Conservation (phyloP, 192 early-diverging fungal genomes). For the Backusella australiensis region DNA sequence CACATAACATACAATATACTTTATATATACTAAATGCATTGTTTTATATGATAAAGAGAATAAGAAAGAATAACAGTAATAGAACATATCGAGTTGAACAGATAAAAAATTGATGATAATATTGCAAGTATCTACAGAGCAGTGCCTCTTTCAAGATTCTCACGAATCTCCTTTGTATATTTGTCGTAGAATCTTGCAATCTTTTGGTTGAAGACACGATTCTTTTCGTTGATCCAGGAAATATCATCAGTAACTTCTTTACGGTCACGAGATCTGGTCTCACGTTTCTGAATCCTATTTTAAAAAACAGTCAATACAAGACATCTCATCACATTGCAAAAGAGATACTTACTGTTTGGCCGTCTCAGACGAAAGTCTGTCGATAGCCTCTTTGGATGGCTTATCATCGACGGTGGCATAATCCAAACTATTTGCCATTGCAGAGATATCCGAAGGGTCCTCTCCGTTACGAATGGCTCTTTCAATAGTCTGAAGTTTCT, state of each 20-base stretch:
- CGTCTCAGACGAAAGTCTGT: slow-evolving; percentile 68
- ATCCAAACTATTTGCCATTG: slow-evolving; percentile 66
- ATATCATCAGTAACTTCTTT: slow-evolving; percentile 85
- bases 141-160: slow-evolving; percentile 83
- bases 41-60: background rate
- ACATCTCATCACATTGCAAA: background rate
- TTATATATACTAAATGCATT: background rate
- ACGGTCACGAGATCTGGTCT: slow-evolving; percentile 62
- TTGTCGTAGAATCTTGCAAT: slow-evolving; percentile 94
- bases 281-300: slow-evolving; percentile 48
- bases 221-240: slow-evolving; percentile 96
- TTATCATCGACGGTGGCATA: slow-evolving; percentile 56
- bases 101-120: background rate
- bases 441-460: slow-evolving; percentile 30
- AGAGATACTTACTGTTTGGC: slow-evolving; percentile 64
- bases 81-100: background rate
- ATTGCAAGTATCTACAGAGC: slow-evolving; percentile 50
- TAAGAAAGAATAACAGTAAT: too few species aligned
- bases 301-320: slow-evolving; percentile 12
- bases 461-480: slow-evolving; percentile 29
- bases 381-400: slow-evolving; percentile 63
- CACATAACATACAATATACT: too few species aligned
- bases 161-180: slow-evolving; percentile 91
- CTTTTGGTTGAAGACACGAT: slow-evolving; percentile 95
- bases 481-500: slow-evolving; percentile 50